phyloP scores from a whole-genome alignment of 2,329 filamentous ascomycete species.

The Simplicillium sp. region DNA sequence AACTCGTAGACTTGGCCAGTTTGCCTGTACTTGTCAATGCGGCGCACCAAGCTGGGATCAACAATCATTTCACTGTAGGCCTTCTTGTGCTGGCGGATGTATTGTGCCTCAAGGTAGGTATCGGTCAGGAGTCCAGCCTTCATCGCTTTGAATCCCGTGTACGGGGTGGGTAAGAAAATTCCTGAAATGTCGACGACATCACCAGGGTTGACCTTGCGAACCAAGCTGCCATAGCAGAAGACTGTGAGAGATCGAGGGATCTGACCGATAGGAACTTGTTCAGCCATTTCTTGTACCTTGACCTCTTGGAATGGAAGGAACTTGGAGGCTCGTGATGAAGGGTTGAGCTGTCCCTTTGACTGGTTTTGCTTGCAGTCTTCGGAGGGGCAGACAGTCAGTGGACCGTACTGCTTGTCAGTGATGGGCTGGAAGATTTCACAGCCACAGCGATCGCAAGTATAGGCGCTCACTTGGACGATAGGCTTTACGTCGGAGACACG shows the following conservation, averaged over 20 bases:
- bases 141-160: conserved; percentile 98
- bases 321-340: conserved; percentile 92
- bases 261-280: conserved; percentile 95
- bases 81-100: conserved; percentile 94
- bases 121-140: conserved; percentile 92
- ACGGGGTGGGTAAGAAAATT: conserved; percentile 93
- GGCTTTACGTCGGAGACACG: conserved; percentile 97
- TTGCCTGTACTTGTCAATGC: conserved; percentile 77
- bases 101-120: conserved; percentile 91
- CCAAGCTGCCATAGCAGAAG: conserved; percentile 78
- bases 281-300: conserved; percentile 98
- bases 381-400: conserved; percentile 78
- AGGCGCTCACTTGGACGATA: conserved; percentile 93
- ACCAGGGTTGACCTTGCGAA: conserved; percentile 81
- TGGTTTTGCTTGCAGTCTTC: conserved; percentile 85
- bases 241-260: conserved; percentile 88
- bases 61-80: conserved; percentile 89
- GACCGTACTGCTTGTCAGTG: conserved; percentile 81
- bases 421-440: conserved; percentile 97
- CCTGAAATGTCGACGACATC: conserved; percentile 91
- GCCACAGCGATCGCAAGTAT: conserved; percentile 93
- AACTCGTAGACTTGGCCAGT: conserved; percentile 93
- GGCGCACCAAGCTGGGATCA: conserved; percentile 67
- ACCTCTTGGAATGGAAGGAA: conserved; percentile 97
- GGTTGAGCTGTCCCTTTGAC: conserved; percentile 84